A percentile compares a stretch with the other conserved stretches of the same genome.
Conservation (phyloP, 1,139 yeast genomes). For the Lodderomyces elongisporus region DNA sequence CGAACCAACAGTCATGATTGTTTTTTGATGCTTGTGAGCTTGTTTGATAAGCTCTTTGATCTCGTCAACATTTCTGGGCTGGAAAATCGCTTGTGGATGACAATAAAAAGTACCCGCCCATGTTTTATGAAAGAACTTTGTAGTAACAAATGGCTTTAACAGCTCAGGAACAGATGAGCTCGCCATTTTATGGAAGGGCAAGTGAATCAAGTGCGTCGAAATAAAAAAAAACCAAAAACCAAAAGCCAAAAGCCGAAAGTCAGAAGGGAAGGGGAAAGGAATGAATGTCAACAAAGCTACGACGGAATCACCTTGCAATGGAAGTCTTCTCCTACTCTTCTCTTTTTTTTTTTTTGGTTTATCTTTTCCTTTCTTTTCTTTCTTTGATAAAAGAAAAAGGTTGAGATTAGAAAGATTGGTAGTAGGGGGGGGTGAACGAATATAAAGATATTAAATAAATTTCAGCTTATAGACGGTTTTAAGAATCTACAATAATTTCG, state of each 20-base stretch:
- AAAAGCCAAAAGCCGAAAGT: too few relatives aligned
- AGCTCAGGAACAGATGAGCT: conserved; percentile 22
- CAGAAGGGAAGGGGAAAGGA: neutral
- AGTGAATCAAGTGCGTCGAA: neutral
- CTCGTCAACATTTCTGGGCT: conserved; percentile 64
- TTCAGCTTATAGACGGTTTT: too few relatives aligned
- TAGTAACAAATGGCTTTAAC: conserved; percentile 30
- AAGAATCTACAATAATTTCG: too few relatives aligned
- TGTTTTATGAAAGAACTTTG: conserved; percentile 51
- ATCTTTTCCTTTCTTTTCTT: too few relatives aligned
- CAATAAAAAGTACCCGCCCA: conserved; percentile 92
- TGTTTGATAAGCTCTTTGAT: conserved; percentile 57
- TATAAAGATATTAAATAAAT: too few relatives aligned
- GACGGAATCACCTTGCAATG: too few relatives aligned
- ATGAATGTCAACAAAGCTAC: neutral
- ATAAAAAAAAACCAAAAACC: too few relatives aligned
- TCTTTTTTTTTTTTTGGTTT: too few relatives aligned
- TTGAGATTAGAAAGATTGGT: too few relatives aligned
- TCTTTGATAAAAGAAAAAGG: too few relatives aligned
- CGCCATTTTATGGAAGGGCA: neutral
- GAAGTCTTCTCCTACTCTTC: too few relatives aligned
- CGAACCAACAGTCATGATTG: conserved; percentile 83
- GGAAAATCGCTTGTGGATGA: conserved; percentile 70
- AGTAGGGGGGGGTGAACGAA: too few relatives aligned
- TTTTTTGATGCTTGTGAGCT: conserved; percentile 57